Evolutionary conservation across 805 yeast genomes (phyloP), one percentile per base, ranked within the genome.

Genomic region (Metschnikowia colocasiae): DNA sequence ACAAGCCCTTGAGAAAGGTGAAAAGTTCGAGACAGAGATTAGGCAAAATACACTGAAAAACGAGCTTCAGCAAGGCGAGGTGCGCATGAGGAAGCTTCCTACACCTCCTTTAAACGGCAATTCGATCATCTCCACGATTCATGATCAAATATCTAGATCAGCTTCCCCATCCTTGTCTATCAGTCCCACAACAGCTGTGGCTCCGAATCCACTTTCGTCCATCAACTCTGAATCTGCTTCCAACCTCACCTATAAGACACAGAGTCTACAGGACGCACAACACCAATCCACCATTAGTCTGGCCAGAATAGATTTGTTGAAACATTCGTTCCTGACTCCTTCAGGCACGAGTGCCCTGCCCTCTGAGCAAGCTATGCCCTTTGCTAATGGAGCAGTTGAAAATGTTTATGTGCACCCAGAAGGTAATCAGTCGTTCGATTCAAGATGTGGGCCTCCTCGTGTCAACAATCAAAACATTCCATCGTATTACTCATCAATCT

Each of bases 121-220:
- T 13, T 50, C 53, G 18, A 45, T 50, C 10, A 50, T 50, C 9
- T 32, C 31, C 26, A 29, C 47, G 9, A 50, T 50, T 18, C 51
- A 48, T n/a, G 29, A 45, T n/a, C 51, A 48, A 37, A 32, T 50
- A 7, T 40, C 53, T 5, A 43, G 52, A 19, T 32, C 53, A 2
- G 40, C 39, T 4, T 50, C 53, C 9, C 53, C 52, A 2, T 35
- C 23, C 12, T 27, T 39, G 15, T 29, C 33, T 6, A 29, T 13
- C 2, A 30, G 18, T 20, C 34, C 33, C n/a, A 18, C 18, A 39
- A 29, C 34, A 29, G 7, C 34, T 3, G 15, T 4, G n/a, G n/a
- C n/a, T 9, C 20, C 18, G 4, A 19, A 15, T 19, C n/a, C 12
- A 19, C 3, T n/a, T 8, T 19, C 16, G 5, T 20, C 34, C 22